A percentile compares a stretch with the other conserved stretches of the same genome.
Conservation (phyloP, 2,329 filamentous ascomycete genomes). For the Diplodia mutila region DNA sequence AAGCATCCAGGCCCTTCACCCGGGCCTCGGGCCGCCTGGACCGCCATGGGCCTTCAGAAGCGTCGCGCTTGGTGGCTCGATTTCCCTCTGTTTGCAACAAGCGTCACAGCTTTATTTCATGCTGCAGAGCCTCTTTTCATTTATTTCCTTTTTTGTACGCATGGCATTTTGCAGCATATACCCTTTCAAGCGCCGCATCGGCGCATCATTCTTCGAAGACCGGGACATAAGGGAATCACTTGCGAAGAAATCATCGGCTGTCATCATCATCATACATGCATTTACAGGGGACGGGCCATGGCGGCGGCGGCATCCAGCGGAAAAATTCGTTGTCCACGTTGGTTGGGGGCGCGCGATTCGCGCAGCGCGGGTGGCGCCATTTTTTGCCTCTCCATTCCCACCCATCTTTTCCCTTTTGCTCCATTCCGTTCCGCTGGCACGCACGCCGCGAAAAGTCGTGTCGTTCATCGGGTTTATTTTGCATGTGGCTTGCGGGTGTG, state of each 20-base stretch:
- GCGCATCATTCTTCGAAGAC: background rate
- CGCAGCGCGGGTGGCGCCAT: conserved; percentile 18
- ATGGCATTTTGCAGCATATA: background rate
- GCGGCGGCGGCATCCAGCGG: conserved; percentile 1
- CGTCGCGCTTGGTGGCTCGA: background rate
- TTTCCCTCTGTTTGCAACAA: background rate
- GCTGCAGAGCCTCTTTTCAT: background rate
- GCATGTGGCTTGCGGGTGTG: background rate
- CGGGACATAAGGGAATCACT: background rate
- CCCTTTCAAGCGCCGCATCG: background rate
- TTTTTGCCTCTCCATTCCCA: background rate
- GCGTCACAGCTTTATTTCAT: background rate
- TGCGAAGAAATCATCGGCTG: background rate
- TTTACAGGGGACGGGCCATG: background rate
- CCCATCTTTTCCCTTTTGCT: background rate
- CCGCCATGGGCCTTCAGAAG: background rate
- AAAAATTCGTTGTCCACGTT: background rate
- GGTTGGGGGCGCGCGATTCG: conserved; percentile 5
- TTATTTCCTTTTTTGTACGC: background rate
- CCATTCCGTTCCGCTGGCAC: background rate
- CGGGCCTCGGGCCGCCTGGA: background rate
- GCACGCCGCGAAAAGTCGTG: background rate
- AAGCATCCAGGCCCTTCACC: background rate
- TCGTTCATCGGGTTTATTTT: background rate
- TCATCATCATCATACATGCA: background rate